Conservation (phyloP, 768 basidiomycete genomes). For the Phylloporus arenicola region DNA sequence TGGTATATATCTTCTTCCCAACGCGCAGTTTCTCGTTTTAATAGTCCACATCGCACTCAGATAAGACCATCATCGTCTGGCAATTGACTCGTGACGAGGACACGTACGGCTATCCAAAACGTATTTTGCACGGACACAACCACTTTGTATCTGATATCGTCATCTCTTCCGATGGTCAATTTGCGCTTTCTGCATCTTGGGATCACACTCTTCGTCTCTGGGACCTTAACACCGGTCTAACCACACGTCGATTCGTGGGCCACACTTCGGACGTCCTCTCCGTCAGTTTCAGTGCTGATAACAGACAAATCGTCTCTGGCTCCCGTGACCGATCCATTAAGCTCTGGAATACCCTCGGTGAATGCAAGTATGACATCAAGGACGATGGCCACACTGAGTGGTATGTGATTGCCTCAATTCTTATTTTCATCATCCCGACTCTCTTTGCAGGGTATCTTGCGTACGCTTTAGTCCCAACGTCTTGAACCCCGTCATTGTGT, state of each 20-base stretch:
- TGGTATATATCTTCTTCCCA: conserved; percentile 48
- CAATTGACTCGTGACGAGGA: conserved; percentile 91
- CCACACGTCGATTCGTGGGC: conserved; percentile 96
- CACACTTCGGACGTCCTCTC: conserved; percentile 97
- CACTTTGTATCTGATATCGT: conserved; percentile 99
- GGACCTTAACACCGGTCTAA: conserved; percentile 97
- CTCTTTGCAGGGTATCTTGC: conserved; percentile 80
- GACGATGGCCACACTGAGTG: conserved; percentile 98
- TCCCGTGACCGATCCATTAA: conserved; percentile 97
- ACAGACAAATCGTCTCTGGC: conserved; percentile 98
- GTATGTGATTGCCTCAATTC: conserved; percentile 30
- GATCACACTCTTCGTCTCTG: conserved; percentile 99
- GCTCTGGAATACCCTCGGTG: conserved; percentile 99
- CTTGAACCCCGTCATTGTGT: conserved; percentile 96
- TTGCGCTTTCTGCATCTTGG: conserved; percentile 98
- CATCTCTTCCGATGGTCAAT: conserved; percentile 98
- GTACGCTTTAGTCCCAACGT: conserved; percentile 99
- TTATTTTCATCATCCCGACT: neutral
- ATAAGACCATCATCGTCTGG: conserved; percentile 99
- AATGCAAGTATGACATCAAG: conserved; percentile 99
- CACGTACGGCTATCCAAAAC: conserved; percentile 93
- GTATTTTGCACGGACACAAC: conserved; percentile 97
- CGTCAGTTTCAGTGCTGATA: conserved; percentile 99
- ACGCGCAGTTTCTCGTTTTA: conserved; percentile 14
- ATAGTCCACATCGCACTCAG: conserved; percentile 59